phyloP scores from a whole-genome alignment of 2,329 filamentous ascomycete genomes.

The Hypomyces rosellus region DNA sequence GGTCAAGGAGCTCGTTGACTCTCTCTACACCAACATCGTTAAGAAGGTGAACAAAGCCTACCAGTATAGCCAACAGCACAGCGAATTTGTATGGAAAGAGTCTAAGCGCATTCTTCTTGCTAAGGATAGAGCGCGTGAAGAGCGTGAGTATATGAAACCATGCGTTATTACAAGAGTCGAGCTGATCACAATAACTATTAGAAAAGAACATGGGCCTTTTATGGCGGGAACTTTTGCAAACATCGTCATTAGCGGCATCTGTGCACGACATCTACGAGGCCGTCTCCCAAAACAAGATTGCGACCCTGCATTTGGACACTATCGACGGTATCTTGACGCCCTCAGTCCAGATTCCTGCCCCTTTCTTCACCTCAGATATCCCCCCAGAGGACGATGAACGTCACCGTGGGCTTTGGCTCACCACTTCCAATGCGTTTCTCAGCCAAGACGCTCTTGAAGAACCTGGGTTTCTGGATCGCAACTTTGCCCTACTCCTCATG shows the following conservation, averaged over 20 bases:
- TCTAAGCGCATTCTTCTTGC: slow-evolving; percentile 74
- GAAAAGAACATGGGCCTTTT: slow-evolving; percentile 56
- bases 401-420: slow-evolving; percentile 75
- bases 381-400: slow-evolving; percentile 62
- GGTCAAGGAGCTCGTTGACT: slow-evolving; percentile 67
- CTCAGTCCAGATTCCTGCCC: slow-evolving; percentile 58
- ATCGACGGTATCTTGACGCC: slow-evolving; percentile 51
- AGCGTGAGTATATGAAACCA: slow-evolving; percentile 36
- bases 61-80: slow-evolving; percentile 85
- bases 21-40: slow-evolving; percentile 77
- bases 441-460: slow-evolving; percentile 63
- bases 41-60: slow-evolving; percentile 90
- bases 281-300: slow-evolving; percentile 79
- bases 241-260: slow-evolving; percentile 73
- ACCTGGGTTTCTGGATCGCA: slow-evolving; percentile 67
- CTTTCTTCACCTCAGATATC: slow-evolving; percentile 66
- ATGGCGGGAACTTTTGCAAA: slow-evolving; percentile 64
- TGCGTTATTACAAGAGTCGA: neutral
- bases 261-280: slow-evolving; percentile 77
- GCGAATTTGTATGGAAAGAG: slow-evolving; percentile 87
- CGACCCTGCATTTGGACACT: slow-evolving; percentile 70
- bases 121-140: slow-evolving; percentile 75
- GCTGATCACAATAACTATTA: slow-evolving; percentile 18
- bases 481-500: slow-evolving; percentile 80
- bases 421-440: slow-evolving; percentile 72